Evolutionary conservation across 2,329 filamentous ascomycete species (phyloP), one percentile per base, ranked within the genome.

Genomic region (Colletotrichum siamense): DNA sequence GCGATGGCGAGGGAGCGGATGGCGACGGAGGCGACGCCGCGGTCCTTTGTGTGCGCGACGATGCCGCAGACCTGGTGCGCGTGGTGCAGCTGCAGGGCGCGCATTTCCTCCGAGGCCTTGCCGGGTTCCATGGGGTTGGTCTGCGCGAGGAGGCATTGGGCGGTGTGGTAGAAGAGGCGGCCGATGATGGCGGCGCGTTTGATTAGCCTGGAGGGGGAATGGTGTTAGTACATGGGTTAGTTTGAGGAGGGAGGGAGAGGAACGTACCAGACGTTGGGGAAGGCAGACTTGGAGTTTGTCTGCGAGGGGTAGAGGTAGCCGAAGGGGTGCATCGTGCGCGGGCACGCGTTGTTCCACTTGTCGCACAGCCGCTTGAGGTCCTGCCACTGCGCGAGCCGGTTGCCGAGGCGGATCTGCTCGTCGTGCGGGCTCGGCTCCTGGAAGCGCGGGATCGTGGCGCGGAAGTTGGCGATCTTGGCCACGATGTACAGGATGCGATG

Each of bases 21-120:
- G 4, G 95, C 95, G 12, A 98, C 93, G 66, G 92, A 94, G 12
- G 94, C 92, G 36, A 98, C 92, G 32, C 95, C 95, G 30, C 92
- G 90, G 82, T 98, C 95, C 80, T 96, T 95, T 68, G 94, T 92
- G 82, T 98, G 95, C 4, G 95, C 95, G 28, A 95, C 93, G 77
- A 99, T 98, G 16, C 96, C 96, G 82, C 96, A 98, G 28, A 98
- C 94, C 82, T 96, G 94, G 79, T 94, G 93, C 0, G 95, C 94
- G 82, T 98, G 95, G 77, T 92, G 91, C 65, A 93, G 88, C 79
- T 94, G 93, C 81, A 94, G 89, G 6, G 90, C 88, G 63, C 90
- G 91, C 91, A 96, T 95, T 76, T 95, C 93, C 6, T 91, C 87
- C 4, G 89, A 88, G 22, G 88, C 87, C 49, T 91, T 89, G 9